Conservation (phyloP, 371 early-diverging fungal species). For the Zychaea mexicana region DNA sequence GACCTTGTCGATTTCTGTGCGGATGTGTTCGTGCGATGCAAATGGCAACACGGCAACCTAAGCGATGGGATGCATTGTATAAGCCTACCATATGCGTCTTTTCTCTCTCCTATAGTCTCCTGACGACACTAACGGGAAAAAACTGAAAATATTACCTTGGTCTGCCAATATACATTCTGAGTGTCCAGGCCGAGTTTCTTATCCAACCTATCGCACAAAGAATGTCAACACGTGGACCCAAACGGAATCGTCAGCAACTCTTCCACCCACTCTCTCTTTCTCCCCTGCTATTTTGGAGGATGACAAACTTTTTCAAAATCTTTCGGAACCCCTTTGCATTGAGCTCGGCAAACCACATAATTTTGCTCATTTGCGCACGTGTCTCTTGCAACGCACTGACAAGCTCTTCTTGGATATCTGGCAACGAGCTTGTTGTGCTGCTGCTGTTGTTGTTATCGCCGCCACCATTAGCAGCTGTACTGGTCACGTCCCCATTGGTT, state of each 20-base stretch:
- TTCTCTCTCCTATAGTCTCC: too few relatives aligned
- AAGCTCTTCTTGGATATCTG: conserved; percentile 55
- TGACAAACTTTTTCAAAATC: conserved; percentile 74
- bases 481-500: too few relatives aligned
- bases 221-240: neutral
- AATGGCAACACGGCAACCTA: conserved; percentile 41
- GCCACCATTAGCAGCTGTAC: conserved; percentile 12
- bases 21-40: conserved; percentile 27
- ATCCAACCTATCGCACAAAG: conserved; percentile 54
- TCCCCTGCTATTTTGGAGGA: too few relatives aligned
- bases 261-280: too few relatives aligned
- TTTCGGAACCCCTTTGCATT: conserved; percentile 69
- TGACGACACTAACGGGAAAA: too few relatives aligned
- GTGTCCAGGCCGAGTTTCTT: conserved; percentile 55
- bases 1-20: conserved; percentile 32
- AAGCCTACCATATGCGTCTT: neutral
- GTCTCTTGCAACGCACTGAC: conserved; percentile 63
- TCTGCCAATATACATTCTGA: conserved; percentile 53
- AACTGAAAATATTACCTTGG: conserved; percentile 37
- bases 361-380: conserved; percentile 56
- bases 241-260: too few relatives aligned
- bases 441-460: conserved; percentile 6
- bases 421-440: too few relatives aligned
- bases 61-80: neutral
- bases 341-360: conserved; percentile 68